Evolutionary conservation across 192 early-diverging fungal genomes (phyloP).

Genomic region (Umbelopsis ramanniana): DNA sequence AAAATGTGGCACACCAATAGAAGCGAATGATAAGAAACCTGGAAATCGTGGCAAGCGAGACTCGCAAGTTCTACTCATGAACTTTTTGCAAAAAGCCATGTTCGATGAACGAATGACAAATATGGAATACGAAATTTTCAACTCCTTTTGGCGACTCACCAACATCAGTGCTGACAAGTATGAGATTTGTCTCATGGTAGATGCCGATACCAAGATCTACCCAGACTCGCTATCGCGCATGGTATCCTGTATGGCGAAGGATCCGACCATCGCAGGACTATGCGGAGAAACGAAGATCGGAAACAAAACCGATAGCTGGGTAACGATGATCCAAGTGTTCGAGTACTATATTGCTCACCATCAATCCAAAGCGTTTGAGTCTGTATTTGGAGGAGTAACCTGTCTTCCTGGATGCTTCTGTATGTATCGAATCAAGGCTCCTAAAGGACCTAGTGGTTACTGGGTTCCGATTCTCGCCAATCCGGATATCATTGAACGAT

Average conservation of each 20-base stretch:
- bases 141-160: slow-evolving; percentile 70
- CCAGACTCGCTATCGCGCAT: slow-evolving; percentile 71
- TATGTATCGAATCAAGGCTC: slow-evolving; percentile 86
- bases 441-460: slow-evolving; percentile 71
- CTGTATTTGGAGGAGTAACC: slow-evolving; percentile 84
- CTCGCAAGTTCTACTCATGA: slow-evolving; percentile 95
- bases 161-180: slow-evolving; percentile 77
- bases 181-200: slow-evolving; percentile 82
- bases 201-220: slow-evolving; percentile 84
- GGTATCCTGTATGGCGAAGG: slow-evolving; percentile 74
- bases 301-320: slow-evolving; percentile 79
- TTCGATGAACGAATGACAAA: slow-evolving; percentile 87
- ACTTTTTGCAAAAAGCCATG: slow-evolving; percentile 90
- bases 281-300: slow-evolving; percentile 86
- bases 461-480: slow-evolving; percentile 87
- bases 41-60: slow-evolving; percentile 96
- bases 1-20: slow-evolving; percentile 72
- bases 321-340: slow-evolving; percentile 84
- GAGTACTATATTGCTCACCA: slow-evolving; percentile 90
- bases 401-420: slow-evolving; percentile 88
- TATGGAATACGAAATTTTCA: slow-evolving; percentile 82
- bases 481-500: slow-evolving; percentile 83
- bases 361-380: slow-evolving; percentile 82
- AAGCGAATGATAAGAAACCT: slow-evolving; percentile 66
- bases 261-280: slow-evolving; percentile 72